Evolutionary conservation across 768 basidiomycete genomes (phyloP).

Genomic region (Pulveroboletus ravenelii): DNA sequence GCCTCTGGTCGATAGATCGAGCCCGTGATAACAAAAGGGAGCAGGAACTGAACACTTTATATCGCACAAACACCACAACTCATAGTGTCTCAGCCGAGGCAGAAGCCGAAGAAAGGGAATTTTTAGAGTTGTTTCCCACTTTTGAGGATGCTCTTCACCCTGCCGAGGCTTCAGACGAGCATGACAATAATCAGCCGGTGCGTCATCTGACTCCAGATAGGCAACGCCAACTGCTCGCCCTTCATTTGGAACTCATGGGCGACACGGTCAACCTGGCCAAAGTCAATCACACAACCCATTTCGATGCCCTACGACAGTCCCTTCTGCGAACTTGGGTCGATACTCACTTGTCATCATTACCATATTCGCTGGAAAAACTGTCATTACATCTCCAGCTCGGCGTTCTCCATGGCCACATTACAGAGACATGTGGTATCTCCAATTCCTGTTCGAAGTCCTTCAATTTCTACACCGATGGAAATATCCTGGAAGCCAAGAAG

Average conservation of each 20-base stretch:
- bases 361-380: constrained; percentile 45
- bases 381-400: constrained; percentile 50
- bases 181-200: constrained; percentile 3
- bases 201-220: constrained; percentile 29
- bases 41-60: constrained; percentile 66
- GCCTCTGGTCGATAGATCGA: constrained; percentile 83
- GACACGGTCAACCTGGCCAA: background rate
- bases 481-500: constrained; percentile 65
- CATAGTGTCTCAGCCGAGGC: constrained; percentile 58
- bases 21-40: constrained; percentile 62
- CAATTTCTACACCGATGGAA: constrained; percentile 81
- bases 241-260: constrained; percentile 47
- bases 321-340: constrained; percentile 33
- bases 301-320: constrained; percentile 32
- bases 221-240: constrained; percentile 36
- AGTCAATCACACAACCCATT: constrained; percentile 13
- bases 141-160: constrained; percentile 57
- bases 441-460: constrained; percentile 30
- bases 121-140: constrained; percentile 79
- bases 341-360: constrained; percentile 28
- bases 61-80: constrained; percentile 56
- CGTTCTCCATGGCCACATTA: constrained; percentile 41
- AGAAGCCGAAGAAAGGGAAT: constrained; percentile 79
- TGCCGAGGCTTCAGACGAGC: background rate
- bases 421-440: constrained; percentile 27